A percentile compares a stretch with the other conserved stretches of the same genome.
Evolutionary conservation across 371 early-diverging fungal genomes (phyloP).

Genomic region (Rhizopus arrhizus): DNA sequence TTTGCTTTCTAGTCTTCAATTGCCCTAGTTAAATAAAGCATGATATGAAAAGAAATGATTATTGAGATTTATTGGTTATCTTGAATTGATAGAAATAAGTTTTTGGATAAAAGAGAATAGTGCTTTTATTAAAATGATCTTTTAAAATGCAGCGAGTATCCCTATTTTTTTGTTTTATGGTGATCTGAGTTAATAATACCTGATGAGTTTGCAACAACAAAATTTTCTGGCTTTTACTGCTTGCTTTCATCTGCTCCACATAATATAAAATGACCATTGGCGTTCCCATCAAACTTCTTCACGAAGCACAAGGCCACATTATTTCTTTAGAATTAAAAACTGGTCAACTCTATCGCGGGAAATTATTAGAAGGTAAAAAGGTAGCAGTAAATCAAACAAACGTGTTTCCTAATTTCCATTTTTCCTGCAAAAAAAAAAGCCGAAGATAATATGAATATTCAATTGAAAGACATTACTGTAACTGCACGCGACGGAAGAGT

Average conservation of each 20-base stretch:
- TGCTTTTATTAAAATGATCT: too few relatives aligned
- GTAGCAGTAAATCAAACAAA: too few relatives aligned
- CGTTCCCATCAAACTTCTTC: constrained; percentile 93
- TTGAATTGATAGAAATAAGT: too few relatives aligned
- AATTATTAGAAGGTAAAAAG: constrained; percentile 80
- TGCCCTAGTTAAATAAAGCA: too few relatives aligned
- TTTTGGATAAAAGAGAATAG: too few relatives aligned
- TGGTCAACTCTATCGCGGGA: constrained; percentile 92
- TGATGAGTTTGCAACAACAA: background rate
- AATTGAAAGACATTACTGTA: constrained; percentile 89
- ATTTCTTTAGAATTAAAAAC: constrained; percentile 94
- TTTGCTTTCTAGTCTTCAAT: too few relatives aligned
- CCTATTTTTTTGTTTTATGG: too few relatives aligned
- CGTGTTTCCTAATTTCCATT: too few relatives aligned
- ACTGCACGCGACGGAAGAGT: constrained; percentile 91
- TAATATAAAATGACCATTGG: constrained; percentile 84
- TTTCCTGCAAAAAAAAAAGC: constrained; percentile 45
- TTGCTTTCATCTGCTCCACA: background rate
- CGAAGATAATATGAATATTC: constrained; percentile 99
- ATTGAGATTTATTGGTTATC: too few relatives aligned
- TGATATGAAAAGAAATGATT: too few relatives aligned
- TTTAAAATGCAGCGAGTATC: too few relatives aligned
- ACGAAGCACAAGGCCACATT: constrained; percentile 96
- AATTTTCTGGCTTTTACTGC: background rate
- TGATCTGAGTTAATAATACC: too few relatives aligned